Evolutionary conservation across 164 flowering plant genomes (phyloP).

Genomic region (Nymphaea colorata): DNA sequence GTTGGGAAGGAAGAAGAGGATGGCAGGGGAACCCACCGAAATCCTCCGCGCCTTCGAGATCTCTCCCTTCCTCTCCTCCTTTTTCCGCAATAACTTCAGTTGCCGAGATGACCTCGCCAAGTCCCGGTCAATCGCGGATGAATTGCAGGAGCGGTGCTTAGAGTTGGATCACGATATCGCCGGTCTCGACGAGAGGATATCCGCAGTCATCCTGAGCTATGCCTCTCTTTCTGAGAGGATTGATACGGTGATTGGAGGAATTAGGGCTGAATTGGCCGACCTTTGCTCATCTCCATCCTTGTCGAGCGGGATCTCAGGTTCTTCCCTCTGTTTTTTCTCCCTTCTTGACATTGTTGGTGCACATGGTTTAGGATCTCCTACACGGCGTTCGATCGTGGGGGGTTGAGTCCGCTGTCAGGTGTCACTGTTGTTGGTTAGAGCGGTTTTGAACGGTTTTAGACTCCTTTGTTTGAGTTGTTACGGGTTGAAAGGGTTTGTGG

Average conservation of each 20-base stretch:
- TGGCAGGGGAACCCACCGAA: conserved; percentile 1
- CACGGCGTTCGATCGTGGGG: no score
- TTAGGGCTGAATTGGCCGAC: conserved; percentile 28
- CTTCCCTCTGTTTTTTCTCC: not conserved
- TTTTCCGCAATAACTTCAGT: conserved; percentile 27
- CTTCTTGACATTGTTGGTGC: not conserved
- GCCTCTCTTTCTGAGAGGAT: conserved; percentile 35
- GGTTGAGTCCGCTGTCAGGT: no score
- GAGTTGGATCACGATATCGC: conserved; percentile 25
- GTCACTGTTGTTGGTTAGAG: not conserved
- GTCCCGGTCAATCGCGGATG: conserved; percentile 28
- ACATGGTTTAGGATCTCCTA: no score
- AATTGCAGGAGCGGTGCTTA: conserved; percentile 31
- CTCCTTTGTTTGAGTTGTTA: no score
- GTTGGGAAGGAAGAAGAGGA: not conserved
- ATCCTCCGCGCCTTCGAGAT: conserved; percentile 28
- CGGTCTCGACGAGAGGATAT: conserved; percentile 29
- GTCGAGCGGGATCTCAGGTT: conserved; percentile 19
- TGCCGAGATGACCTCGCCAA: conserved; percentile 16
- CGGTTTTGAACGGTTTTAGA: not conserved
- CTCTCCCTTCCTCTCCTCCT: conserved; percentile 30
- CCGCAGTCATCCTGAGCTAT: conserved; percentile 22
- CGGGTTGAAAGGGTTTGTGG: no score
- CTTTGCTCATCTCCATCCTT: conserved; percentile 29
- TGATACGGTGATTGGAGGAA: conserved; percentile 12